Percentiles rank a stretch among this genome's conserved stretches.
These are phyloP conservation scores for Mycena vulgaris DNA, from an alignment of 768 basidiomycete species.

Conservation along the genomic window DNA sequence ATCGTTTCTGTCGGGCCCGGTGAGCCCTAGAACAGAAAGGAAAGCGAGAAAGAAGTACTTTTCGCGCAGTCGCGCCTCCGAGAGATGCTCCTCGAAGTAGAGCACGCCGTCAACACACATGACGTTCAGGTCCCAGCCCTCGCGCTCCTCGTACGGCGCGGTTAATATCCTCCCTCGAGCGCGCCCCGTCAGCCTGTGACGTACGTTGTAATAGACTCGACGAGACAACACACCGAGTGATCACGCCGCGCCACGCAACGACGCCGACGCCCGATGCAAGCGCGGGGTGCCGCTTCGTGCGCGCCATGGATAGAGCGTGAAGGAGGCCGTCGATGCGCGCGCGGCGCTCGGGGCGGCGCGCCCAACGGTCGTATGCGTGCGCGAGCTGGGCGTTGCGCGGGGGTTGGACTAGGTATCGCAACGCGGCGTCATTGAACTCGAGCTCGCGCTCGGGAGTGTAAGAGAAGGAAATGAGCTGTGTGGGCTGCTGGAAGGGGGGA, in stretches of 20 bases:
- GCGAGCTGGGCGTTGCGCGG: slow-evolving; percentile 76
- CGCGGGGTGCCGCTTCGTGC: slow-evolving; percentile 48
- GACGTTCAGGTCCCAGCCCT: slow-evolving; percentile 86
- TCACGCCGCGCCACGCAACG: slow-evolving; percentile 36
- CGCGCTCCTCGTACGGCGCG: slow-evolving; percentile 86
- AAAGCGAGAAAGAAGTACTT: slow-evolving; percentile 65
- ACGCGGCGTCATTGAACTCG: slow-evolving; percentile 76
- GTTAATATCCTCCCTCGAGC: slow-evolving; percentile 77
- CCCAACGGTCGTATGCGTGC: slow-evolving; percentile 84
- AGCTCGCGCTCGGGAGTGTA: slow-evolving; percentile 71
- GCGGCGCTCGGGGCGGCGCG: slow-evolving; percentile 73
- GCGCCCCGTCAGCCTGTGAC: slow-evolving; percentile 32
- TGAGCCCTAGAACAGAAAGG: not conserved
- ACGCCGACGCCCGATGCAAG: slow-evolving; percentile 31
- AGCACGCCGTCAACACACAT: slow-evolving; percentile 81
- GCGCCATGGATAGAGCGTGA: slow-evolving; percentile 66
- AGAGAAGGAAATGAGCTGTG: slow-evolving; percentile 79
- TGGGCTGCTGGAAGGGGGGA: slow-evolving; percentile 78
- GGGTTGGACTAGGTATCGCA: slow-evolving; percentile 81
- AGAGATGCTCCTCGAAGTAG: slow-evolving; percentile 82
- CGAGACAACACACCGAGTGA: slow-evolving; percentile 31
- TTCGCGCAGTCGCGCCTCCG: slow-evolving; percentile 69
- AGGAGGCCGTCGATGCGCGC: slow-evolving; percentile 81
- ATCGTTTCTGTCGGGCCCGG: slow-evolving; percentile 65
- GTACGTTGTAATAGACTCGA: slow-evolving; percentile 31